A percentile compares a stretch with the other conserved stretches of the same genome.
Conservation (phyloP, 176 grass and related monocot species). For the Lolium rigidum region DNA sequence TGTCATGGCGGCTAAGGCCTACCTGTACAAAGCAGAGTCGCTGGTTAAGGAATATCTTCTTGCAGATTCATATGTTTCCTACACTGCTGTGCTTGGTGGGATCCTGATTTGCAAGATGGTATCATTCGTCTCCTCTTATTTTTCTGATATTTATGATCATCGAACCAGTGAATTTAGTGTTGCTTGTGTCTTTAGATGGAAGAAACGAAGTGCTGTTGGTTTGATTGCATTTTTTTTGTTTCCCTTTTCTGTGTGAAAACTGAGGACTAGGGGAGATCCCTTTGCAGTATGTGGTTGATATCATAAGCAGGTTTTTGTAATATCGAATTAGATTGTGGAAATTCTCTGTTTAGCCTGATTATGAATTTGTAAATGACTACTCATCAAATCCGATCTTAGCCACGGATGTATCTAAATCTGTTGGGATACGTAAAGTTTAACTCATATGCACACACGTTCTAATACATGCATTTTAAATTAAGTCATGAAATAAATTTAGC, state of each 20-base stretch:
- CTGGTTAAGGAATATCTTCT: conserved; percentile 91
- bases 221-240: conserved; percentile 4
- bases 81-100: conserved; percentile 77
- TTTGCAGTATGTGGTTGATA: conserved; percentile 5
- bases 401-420: not conserved
- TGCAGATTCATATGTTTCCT: conserved; percentile 81
- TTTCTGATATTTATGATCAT: conserved; percentile 22
- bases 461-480: conserved; percentile 31
- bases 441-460: not conserved
- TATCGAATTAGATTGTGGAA: not conserved
- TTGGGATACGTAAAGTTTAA: conserved; percentile 10
- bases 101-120: conserved; percentile 98
- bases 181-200: conserved; percentile 34
- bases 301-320: conserved; percentile 25
- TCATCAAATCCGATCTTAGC: not conserved
- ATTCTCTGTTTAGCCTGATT: conserved; percentile 15
- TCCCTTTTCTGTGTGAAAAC: conserved; percentile 23
- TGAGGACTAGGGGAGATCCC: not conserved
- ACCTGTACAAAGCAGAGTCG: conserved; percentile 73
- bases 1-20: conserved; percentile 66
- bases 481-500: conserved; percentile 32
- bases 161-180: conserved; percentile 24
- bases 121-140: conserved; percentile 33
- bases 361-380: conserved; percentile 8
- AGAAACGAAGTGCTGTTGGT: conserved; percentile 1